A percentile compares a stretch with the other conserved stretches of the same genome.
phyloP scores from a whole-genome alignment of 73 alveolate genomes.

The Tetrahymena malaccensis region DNA sequence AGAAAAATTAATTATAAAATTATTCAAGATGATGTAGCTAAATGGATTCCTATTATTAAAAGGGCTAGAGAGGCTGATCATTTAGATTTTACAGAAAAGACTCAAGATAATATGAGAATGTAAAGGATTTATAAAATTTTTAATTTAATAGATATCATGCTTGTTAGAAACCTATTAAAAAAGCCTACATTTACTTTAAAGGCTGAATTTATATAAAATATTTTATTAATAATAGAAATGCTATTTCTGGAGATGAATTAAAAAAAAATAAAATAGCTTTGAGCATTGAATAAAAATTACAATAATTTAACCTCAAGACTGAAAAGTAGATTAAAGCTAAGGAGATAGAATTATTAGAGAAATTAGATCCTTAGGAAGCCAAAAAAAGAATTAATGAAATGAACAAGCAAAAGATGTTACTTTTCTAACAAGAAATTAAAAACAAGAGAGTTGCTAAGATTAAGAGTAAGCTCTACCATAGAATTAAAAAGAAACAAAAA shows the following conservation, averaged over 20 bases:
- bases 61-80: constrained; percentile 49
- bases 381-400: constrained; percentile 24
- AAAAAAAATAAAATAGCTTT: constrained; percentile 30
- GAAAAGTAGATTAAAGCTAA: constrained; percentile 34
- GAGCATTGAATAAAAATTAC: constrained; percentile 37
- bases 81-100: constrained; percentile 38
- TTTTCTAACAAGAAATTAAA: constrained; percentile 57
- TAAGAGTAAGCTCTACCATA: constrained; percentile 61
- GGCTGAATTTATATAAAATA: not conserved
- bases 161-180: not conserved
- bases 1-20: constrained; percentile 42
- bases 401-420: constrained; percentile 33
- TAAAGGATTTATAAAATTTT: constrained; percentile 8
- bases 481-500: constrained; percentile 54
- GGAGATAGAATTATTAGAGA: constrained; percentile 33
- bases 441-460: constrained; percentile 55
- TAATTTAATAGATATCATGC: too few relatives aligned
- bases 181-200: not conserved
- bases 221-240: not conserved
- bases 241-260: constrained; percentile 35
- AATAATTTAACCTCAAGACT: constrained; percentile 27
- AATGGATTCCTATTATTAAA: constrained; percentile 53
- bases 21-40: constrained; percentile 37
- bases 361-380: constrained; percentile 31
- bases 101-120: constrained; percentile 33